phyloP scores from a whole-genome alignment of 768 basidiomycete species.

The Mrakia blollopis region DNA sequence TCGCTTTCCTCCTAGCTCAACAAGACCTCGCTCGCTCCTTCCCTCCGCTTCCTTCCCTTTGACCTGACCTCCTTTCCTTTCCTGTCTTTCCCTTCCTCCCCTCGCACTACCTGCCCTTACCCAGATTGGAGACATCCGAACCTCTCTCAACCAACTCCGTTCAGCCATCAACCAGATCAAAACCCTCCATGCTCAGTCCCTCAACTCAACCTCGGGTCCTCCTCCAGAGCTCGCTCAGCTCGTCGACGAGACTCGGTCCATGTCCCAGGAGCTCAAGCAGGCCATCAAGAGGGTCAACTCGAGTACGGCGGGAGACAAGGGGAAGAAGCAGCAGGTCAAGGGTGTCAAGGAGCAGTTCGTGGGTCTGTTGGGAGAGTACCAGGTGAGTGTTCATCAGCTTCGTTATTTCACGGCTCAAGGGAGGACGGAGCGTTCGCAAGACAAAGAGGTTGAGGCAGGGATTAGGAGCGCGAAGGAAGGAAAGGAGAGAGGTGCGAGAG shows the following conservation, averaged over 20 bases:
- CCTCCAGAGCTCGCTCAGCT: conserved; percentile 26
- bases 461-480: no score
- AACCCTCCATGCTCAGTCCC: conserved; percentile 42
- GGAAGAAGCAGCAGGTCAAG: conserved; percentile 44
- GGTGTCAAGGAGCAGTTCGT: conserved; percentile 48
- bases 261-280: conserved; percentile 46
- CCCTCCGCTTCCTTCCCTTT: not conserved
- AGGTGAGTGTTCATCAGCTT: conserved; percentile 21
- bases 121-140: conserved; percentile 31
- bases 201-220: conserved; percentile 40
- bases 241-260: conserved; percentile 41
- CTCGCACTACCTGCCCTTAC: no score
- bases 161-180: conserved; percentile 31
- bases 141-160: conserved; percentile 15
- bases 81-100: not conserved
- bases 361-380: conserved; percentile 47
- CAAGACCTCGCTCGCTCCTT: not conserved
- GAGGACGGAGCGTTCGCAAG: not conserved
- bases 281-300: conserved; percentile 43
- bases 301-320: conserved; percentile 40
- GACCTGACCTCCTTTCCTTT: not conserved
- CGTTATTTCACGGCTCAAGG: no score
- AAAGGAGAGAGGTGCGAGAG: not conserved
- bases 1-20: not conserved
- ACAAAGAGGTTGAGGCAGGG: no score